A percentile compares a stretch with the other conserved stretches of the same genome.
Evolutionary conservation across 1,284 basidiomycete genomes (phyloP).

Genomic region (Ganoderma boninense): DNA sequence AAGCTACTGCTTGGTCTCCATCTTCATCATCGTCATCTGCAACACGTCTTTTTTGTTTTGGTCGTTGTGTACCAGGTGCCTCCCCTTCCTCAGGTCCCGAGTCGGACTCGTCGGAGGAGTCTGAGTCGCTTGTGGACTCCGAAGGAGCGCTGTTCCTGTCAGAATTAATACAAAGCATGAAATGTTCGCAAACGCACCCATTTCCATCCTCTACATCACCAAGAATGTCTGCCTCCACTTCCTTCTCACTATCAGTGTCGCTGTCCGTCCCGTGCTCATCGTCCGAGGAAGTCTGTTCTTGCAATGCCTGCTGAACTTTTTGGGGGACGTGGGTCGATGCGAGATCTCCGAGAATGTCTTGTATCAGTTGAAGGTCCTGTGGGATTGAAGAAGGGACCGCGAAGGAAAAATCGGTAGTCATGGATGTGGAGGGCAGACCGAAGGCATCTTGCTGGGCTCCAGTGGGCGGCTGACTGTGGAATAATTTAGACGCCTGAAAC

Average conservation of each 20-base stretch:
- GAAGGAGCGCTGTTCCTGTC: conserved; percentile 25
- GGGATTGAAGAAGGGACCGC: conserved; percentile 66
- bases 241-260: conserved; percentile 64
- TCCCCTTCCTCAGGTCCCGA: conserved; percentile 44
- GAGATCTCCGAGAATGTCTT: conserved; percentile 61
- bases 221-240: conserved; percentile 69
- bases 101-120: conserved; percentile 52
- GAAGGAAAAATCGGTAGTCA: conserved; percentile 49
- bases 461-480: background rate
- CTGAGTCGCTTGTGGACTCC: conserved; percentile 40
- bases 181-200: conserved; percentile 19
- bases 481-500: conserved; percentile 18
- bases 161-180: conserved; percentile 9
- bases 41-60: conserved; percentile 18
- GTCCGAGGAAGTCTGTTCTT: conserved; percentile 32
- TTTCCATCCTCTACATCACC: conserved; percentile 47
- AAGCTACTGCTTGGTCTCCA: conserved; percentile 46
- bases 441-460: conserved; percentile 5
- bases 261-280: conserved; percentile 43
- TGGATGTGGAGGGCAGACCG: conserved; percentile 22
- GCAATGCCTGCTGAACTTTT: conserved; percentile 12
- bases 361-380: conserved; percentile 78
- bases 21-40: conserved; percentile 55
- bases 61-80: conserved; percentile 40
- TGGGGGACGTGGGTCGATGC: conserved; percentile 20